A percentile compares a stretch with the other conserved stretches of the same genome.
Conservation (phyloP, 2,329 filamentous ascomycete species). For the Aspergillus sp. region DNA sequence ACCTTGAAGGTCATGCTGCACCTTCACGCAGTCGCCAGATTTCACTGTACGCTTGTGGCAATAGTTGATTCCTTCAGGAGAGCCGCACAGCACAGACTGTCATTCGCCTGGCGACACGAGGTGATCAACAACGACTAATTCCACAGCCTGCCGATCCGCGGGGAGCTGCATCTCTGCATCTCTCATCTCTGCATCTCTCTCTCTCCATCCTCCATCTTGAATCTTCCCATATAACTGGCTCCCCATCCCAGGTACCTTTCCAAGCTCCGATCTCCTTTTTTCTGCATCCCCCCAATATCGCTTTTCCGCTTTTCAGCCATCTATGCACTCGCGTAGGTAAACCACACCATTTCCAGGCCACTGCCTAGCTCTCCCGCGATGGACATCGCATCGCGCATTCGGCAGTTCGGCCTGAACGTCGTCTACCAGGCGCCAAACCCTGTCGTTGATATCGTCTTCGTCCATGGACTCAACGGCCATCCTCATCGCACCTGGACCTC, state of each 20-base stretch:
- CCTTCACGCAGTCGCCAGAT: background rate
- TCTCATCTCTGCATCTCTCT: background rate
- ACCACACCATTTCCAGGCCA: background rate
- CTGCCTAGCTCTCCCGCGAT: conserved; percentile 11
- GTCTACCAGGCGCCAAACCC: conserved; percentile 40
- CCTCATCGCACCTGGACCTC: conserved; percentile 63
- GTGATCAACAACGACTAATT: background rate
- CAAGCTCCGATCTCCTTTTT: background rate
- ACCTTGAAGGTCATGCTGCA: background rate
- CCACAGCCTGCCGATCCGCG: background rate
- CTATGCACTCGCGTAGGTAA: background rate
- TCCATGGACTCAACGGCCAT: conserved; percentile 69
- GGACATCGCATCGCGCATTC: conserved; percentile 27
- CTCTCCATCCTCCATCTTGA: background rate
- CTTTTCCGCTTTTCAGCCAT: background rate
- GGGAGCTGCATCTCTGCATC: background rate
- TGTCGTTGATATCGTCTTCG: conserved; percentile 60
- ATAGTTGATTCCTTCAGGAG: background rate
- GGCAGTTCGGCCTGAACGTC: conserved; percentile 43
- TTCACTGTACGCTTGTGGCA: background rate
- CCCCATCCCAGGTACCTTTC: background rate
- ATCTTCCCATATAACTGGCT: background rate
- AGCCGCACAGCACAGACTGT: background rate
- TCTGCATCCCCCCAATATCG: background rate
- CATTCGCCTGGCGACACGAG: background rate